A percentile compares a stretch with the other conserved stretches of the same genome.
These are phyloP conservation scores for Lepidium didymum DNA, from an alignment of 345 rosid species.

Conservation along the genomic window DNA sequence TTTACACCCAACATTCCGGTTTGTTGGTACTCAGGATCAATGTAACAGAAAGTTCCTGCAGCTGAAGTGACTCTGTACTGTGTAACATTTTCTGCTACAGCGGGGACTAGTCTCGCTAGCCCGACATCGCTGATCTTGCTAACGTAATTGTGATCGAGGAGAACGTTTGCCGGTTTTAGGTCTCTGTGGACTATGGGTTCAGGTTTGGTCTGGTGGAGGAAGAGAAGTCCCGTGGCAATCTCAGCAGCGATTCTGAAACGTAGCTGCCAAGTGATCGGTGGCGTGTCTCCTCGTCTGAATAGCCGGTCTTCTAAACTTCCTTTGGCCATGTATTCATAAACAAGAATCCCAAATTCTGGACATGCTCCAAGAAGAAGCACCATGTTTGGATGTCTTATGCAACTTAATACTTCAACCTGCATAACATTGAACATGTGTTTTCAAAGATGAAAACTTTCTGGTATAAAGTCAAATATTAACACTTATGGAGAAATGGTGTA, in stretches of 20 bases:
- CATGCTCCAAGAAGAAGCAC: conserved; percentile 94
- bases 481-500: too few relatives aligned
- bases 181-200: conserved; percentile 94
- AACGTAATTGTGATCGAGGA: conserved; percentile 67
- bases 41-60: conserved; percentile 94
- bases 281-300: conserved; percentile 45
- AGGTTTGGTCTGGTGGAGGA: conserved; percentile 92
- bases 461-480: too few relatives aligned
- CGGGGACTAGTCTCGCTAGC: conserved; percentile 83
- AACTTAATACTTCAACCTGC: conserved; percentile 79
- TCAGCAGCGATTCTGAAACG: conserved; percentile 88
- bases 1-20: conserved; percentile 91
- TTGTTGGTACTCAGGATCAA: conserved; percentile 94
- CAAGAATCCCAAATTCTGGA: conserved; percentile 80
- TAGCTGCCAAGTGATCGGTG: conserved; percentile 68
- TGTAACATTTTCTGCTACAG: conserved; percentile 67
- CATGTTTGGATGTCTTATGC: conserved; percentile 98
- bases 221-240: conserved; percentile 72
- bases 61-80: conserved; percentile 72
- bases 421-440: too few relatives aligned
- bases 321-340: conserved; percentile 83
- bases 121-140: conserved; percentile 88
- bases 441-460: too few relatives aligned
- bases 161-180: conserved; percentile 83
- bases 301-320: conserved; percentile 90